Conservation (phyloP, 75 land plant genomes). For the Gnetum montanum region DNA sequence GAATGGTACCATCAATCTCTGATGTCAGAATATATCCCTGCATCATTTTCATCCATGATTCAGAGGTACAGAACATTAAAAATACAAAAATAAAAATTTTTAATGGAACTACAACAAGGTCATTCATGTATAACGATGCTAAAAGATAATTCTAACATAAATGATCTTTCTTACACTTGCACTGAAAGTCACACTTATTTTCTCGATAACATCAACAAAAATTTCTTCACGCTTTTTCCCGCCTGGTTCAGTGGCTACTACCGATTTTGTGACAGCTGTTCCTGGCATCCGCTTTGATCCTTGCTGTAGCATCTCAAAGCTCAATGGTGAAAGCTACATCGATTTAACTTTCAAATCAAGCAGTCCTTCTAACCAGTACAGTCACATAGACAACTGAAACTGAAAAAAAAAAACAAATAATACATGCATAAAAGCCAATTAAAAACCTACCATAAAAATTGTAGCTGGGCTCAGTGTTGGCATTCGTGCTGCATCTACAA, state of each 20-base stretch:
- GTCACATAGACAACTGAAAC: too few relatives aligned
- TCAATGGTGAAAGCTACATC: conserved; percentile 11
- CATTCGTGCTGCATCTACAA: conserved; percentile 68
- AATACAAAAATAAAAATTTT: neutral
- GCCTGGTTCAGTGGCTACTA: conserved; percentile 89
- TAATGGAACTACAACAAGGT: neutral
- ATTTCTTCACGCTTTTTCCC: conserved; percentile 93
- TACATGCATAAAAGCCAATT: neutral
- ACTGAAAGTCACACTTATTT: conserved; percentile 94
- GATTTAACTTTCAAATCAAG: neutral
- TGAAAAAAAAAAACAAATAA: conserved; percentile 9
- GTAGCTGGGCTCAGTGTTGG: conserved; percentile 89
- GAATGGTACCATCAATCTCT: conserved; percentile 98
- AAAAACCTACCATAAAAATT: conserved; percentile 73
- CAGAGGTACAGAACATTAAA: neutral
- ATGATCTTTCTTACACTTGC: conserved; percentile 82
- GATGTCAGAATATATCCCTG: conserved; percentile 97
- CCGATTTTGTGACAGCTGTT: conserved; percentile 95
- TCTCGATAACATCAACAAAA: conserved; percentile 95
- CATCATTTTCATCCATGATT: too few relatives aligned
- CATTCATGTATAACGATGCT: neutral
- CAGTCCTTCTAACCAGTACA: too few relatives aligned
- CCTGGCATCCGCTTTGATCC: conserved; percentile 95
- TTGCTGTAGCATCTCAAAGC: conserved; percentile 61
- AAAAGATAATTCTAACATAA: neutral